phyloP scores from a whole-genome alignment of 441 rosid genomes.

The Erysimum cheiri region DNA sequence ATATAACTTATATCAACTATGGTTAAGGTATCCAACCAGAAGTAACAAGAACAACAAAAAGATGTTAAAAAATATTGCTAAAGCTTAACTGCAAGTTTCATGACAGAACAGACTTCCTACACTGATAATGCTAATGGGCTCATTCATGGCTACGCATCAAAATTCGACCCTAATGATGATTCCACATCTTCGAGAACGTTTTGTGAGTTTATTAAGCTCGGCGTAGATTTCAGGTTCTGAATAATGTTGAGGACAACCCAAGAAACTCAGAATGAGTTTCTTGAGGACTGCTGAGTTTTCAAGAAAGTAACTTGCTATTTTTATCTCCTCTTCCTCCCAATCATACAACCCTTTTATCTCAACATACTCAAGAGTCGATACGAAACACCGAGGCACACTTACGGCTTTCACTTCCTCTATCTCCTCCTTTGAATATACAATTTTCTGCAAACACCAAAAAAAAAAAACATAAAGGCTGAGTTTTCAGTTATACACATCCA shows the following conservation, averaged over 20 bases:
- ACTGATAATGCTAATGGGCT: neutral
- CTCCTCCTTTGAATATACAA: neutral
- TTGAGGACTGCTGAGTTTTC: slow-evolving; percentile 1
- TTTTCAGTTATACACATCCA: neutral
- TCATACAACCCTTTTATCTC: neutral
- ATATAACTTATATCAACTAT: neutral
- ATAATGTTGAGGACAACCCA: neutral
- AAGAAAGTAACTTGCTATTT: neutral
- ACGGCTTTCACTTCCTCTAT: neutral
- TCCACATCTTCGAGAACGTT: slow-evolving; percentile 29
- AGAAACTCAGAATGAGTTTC: neutral
- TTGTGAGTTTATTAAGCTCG: neutral
- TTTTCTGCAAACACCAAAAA: neutral
- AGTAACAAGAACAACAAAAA: neutral
- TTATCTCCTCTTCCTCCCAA: slow-evolving; percentile 1
- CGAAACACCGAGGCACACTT: neutral
- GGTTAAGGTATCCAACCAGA: neutral
- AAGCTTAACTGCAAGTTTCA: neutral
- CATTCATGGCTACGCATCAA: neutral
- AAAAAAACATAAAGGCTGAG: neutral
- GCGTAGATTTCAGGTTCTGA: neutral
- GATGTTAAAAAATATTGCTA: neutral
- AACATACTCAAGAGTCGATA: neutral
- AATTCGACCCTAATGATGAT: neutral
- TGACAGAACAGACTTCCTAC: neutral